Evolutionary conservation across 768 basidiomycete species (phyloP).

Genomic region (Pleurotus sapidus): DNA sequence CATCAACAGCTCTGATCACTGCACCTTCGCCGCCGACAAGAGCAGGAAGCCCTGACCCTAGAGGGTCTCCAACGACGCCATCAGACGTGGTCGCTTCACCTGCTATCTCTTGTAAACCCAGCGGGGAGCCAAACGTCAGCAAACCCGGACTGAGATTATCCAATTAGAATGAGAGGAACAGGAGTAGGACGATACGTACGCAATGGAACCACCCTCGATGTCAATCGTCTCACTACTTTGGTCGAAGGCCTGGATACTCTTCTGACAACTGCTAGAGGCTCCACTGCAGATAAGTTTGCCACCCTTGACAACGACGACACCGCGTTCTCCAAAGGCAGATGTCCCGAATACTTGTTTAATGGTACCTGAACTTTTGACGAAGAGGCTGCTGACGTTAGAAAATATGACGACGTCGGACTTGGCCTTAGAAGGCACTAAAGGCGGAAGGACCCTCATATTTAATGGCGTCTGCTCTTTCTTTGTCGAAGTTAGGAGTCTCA

Average conservation of each 20-base stretch:
- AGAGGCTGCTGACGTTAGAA: constrained; percentile 58
- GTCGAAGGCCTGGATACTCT: constrained; percentile 11
- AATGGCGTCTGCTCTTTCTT: constrained; percentile 51
- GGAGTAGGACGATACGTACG: constrained; percentile 41
- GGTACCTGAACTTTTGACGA: constrained; percentile 27
- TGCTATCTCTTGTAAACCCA: constrained; percentile 67
- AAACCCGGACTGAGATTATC: constrained; percentile 50
- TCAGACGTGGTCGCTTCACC: constrained; percentile 58
- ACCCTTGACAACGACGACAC: constrained; percentile 46
- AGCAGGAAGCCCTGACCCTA: constrained; percentile 35
- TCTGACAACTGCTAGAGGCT: constrained; percentile 20
- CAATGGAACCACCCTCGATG: constrained; percentile 62
- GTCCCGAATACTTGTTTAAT: constrained; percentile 29
- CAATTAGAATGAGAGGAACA: constrained; percentile 12
- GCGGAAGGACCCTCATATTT: constrained; percentile 66
- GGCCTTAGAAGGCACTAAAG: constrained; percentile 43
- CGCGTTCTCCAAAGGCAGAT: constrained; percentile 14
- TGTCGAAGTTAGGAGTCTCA: constrained; percentile 55
- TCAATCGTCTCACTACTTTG: constrained; percentile 42
- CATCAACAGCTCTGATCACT: constrained; percentile 62
- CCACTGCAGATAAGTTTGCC: constrained; percentile 59
- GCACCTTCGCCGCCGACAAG: constrained; percentile 40
- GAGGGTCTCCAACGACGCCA: constrained; percentile 48
- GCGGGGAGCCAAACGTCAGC: constrained; percentile 56
- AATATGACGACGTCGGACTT: constrained; percentile 49